phyloP scores from a whole-genome alignment of 1,139 yeast species.

The Wickerhamiella infanticola region DNA sequence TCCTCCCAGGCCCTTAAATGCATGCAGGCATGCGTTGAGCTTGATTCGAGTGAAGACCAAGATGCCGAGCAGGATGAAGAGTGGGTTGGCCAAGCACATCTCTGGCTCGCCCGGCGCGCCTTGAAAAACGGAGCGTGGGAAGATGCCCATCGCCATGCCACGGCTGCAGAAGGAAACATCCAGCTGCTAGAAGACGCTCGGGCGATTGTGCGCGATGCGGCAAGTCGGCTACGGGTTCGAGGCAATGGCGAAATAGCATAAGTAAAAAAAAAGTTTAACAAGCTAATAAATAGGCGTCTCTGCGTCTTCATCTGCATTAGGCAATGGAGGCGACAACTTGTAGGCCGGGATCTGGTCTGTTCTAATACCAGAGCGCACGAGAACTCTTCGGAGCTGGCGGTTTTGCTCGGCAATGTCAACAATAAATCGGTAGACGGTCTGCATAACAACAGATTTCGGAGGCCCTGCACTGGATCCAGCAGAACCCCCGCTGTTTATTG shows the following conservation, averaged over 20 bases:
- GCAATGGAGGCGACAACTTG: constrained; percentile 3
- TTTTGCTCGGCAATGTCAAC: constrained; percentile 19
- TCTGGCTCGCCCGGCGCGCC: constrained; percentile 76
- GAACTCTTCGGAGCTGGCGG: constrained; percentile 4
- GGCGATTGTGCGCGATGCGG: constrained; percentile 52
- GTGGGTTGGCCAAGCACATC: constrained; percentile 65
- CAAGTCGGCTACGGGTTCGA: constrained; percentile 1
- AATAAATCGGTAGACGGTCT: constrained; percentile 22
- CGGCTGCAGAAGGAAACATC: constrained; percentile 60
- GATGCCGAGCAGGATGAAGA: constrained; percentile 70
- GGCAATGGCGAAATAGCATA: not conserved
- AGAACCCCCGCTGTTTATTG: constrained; percentile 8
- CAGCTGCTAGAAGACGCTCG: constrained; percentile 77
- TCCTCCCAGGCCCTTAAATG: constrained; percentile 21
- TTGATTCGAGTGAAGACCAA: constrained; percentile 31
- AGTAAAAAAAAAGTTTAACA: not conserved
- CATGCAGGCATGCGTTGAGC: constrained; percentile 61
- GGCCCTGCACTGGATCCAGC: constrained; percentile 20
- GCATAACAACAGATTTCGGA: constrained; percentile 29
- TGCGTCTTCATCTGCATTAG: not conserved
- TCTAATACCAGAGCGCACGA: not conserved
- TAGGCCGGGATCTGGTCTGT: constrained; percentile 1
- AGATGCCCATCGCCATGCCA: constrained; percentile 63
- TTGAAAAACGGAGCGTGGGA: constrained; percentile 41
- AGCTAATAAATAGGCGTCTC: constrained; percentile 1